phyloP scores from a whole-genome alignment of 352 stramenopile genomes.

The Globisporangium carolinianum region DNA sequence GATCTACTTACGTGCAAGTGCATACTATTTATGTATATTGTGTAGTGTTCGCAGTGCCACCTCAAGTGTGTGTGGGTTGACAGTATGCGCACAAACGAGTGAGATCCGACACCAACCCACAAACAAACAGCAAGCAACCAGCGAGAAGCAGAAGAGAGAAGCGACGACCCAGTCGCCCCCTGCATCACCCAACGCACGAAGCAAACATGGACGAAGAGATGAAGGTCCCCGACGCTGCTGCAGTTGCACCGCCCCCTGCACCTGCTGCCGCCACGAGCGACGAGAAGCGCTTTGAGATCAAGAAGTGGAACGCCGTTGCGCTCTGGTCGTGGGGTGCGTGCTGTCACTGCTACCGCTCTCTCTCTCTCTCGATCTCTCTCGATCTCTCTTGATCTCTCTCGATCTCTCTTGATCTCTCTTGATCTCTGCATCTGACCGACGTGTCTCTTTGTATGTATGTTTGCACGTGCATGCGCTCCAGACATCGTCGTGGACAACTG shows the following conservation, averaged over 20 bases:
- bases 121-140: neutral
- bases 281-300: constrained; percentile 98
- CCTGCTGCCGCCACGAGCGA: constrained; percentile 17
- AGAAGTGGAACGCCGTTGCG: constrained; percentile 98
- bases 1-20: too few relatives aligned
- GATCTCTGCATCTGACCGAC: neutral
- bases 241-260: constrained; percentile 10
- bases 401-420: too few relatives aligned
- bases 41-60: too few relatives aligned
- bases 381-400: too few relatives aligned
- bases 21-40: too few relatives aligned
- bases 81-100: neutral
- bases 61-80: too few relatives aligned
- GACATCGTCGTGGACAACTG: constrained; percentile 88
- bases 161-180: neutral
- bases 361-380: too few relatives aligned
- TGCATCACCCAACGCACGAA: neutral
- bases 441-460: constrained; percentile 9
- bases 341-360: neutral
- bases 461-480: constrained; percentile 14
- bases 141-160: neutral
- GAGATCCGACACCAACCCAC: neutral
- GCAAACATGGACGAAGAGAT: constrained; percentile 64
- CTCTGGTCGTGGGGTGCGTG: constrained; percentile 97
- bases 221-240: constrained; percentile 33